Conservation (phyloP, 164 flowering plant species). For the Sextonia rubra region DNA sequence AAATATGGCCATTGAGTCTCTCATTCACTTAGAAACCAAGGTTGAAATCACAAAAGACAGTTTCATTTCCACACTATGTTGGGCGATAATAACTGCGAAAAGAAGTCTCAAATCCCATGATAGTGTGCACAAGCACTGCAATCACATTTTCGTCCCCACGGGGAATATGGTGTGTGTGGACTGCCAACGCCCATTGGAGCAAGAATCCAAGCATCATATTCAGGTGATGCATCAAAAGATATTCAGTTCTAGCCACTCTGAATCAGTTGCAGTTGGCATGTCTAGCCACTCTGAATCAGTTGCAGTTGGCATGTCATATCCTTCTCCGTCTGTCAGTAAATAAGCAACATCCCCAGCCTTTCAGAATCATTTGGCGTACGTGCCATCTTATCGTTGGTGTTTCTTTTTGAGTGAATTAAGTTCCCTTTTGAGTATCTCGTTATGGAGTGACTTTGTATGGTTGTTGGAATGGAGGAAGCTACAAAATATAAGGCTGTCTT, state of each 20-base stretch:
- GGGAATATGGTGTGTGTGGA: conserved; percentile 52
- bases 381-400: no score
- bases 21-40: conserved; percentile 27
- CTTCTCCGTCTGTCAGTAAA: no score
- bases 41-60: conserved; percentile 18
- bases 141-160: conserved; percentile 57
- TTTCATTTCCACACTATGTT: conserved; percentile 41
- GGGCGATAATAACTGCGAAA: background rate
- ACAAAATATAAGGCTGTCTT: no score
- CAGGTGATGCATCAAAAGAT: conserved; percentile 41
- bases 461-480: no score
- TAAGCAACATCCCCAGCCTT: no score
- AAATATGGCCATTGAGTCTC: conserved; percentile 22
- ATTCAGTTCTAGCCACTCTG: background rate
- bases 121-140: conserved; percentile 58
- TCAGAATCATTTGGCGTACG: no score
- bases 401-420: no score
- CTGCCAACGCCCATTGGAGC: conserved; percentile 68
- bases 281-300: background rate
- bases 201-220: conserved; percentile 41
- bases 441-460: no score
- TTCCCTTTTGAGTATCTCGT: no score
- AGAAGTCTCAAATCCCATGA: conserved; percentile 7
- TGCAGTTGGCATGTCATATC: no score
- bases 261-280: background rate